Base-by-base conservation (phyloP, 129 eudicot species). In the Cynara cardunculus region DNA sequence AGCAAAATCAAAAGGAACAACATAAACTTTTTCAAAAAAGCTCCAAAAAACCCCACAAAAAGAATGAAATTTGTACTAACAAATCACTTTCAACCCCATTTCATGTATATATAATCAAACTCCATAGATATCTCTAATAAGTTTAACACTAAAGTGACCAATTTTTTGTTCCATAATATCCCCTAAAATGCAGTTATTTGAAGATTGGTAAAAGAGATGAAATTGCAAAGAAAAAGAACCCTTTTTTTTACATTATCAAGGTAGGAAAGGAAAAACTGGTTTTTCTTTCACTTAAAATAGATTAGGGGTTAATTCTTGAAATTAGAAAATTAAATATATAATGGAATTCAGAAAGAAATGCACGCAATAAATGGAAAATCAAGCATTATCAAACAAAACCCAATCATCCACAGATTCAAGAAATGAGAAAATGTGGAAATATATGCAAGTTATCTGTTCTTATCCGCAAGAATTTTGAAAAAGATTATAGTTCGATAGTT, bases 21-120 rank as follows among this genome's bases (percentile, higher is more conserved):
- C 62, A 71, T 77, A 72, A 77, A 77, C 82, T 83, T 83, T 56
- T 83, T 71, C 1, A 13, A 26, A 71, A 83, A 76, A 75, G 66
- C 78, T 69, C 37, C 85, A 82, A 70, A 32, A 34, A 83, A 83
- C 86, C 86, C 86, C 86, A 83, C 86, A 71, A 62, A 71, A 64
- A 79, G 66, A 83, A 83, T 83, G 78, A 83, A 83, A 49, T 70
- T 76, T 77, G 82, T 83, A 37, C 78, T n/a, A 61, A 83, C 25
- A 76, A 83, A 71, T 83, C 73, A 70, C 44, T 76, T 61, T 24
- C 65, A 56, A 56, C 22, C 65, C 10, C 65, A 64, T 64, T 64
- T 64, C 27, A 64, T 22, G 27, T 22, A 8, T 21, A 64, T 64
- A 64, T 64, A 64, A 19, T 19, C 5, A 62, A 19, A 62, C 27